A percentile compares a stretch with the other conserved stretches of the same genome.
Evolutionary conservation across 306 rosid genomes (phyloP).

Genomic region (Quercus robur): DNA sequence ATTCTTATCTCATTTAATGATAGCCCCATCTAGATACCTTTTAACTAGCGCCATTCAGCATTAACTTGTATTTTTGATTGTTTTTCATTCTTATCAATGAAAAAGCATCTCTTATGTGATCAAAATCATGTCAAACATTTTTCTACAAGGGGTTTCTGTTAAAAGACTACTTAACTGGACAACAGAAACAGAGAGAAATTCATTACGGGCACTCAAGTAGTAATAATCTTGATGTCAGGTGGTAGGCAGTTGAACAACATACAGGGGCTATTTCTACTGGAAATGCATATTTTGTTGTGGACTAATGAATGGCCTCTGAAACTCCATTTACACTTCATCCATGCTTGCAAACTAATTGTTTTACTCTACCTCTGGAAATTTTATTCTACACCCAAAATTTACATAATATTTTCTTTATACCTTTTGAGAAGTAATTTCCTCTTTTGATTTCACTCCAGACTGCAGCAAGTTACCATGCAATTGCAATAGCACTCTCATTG

Average conservation of each 20-base stretch:
- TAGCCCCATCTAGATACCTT: not conserved
- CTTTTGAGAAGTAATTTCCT: not conserved
- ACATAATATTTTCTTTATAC: not conserved
- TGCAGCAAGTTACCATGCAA: conserved; percentile 98
- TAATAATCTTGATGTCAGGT: not conserved
- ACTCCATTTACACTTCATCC: not conserved
- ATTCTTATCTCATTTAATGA: not conserved
- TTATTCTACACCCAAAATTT: not conserved
- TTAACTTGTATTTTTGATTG: not conserved
- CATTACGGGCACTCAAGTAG: not conserved
- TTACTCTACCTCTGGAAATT: not conserved
- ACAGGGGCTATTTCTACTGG: not conserved
- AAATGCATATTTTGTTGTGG: not conserved
- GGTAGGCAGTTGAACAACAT: not conserved
- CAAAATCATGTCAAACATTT: not conserved
- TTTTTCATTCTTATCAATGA: not conserved
- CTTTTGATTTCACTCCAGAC: conserved; percentile 61
- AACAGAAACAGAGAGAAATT: not conserved
- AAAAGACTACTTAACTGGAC: not conserved
- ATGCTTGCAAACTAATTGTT: not conserved
- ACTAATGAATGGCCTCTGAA: not conserved
- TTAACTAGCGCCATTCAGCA: not conserved
- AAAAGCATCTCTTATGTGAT: not conserved
- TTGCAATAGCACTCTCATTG: conserved; percentile 94
- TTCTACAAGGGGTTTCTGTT: not conserved